Conservation (phyloP, 345 rosid genomes). For the Trapa incisa region DNA sequence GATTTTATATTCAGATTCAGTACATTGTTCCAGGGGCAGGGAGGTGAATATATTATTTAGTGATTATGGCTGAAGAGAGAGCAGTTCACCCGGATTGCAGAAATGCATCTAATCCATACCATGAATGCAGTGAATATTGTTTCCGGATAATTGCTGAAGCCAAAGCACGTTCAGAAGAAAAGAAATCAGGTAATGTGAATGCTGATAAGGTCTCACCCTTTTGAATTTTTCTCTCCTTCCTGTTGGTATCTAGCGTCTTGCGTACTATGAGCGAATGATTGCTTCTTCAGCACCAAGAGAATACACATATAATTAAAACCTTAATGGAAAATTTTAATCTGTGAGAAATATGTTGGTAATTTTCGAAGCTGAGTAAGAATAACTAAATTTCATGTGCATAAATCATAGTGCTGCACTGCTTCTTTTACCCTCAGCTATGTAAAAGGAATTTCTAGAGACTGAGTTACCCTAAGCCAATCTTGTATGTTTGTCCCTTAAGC, state of each 20-base stretch:
- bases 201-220: background rate
- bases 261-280: background rate
- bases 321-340: background rate
- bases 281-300: background rate
- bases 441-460: too few species aligned
- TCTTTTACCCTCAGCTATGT: too few species aligned
- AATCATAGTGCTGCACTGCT: too few species aligned
- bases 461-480: too few species aligned
- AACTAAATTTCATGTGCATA: background rate
- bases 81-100: conserved; percentile 32
- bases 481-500: background rate
- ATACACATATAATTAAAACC: background rate
- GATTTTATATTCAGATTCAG: background rate
- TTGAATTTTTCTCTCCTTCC: background rate
- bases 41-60: background rate
- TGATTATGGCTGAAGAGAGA: conserved; percentile 20
- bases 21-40: background rate
- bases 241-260: too few species aligned
- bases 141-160: conserved; percentile 62
- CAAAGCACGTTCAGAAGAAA: conserved; percentile 23
- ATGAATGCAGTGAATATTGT: conserved; percentile 58
- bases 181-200: conserved; percentile 25
- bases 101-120: conserved; percentile 44
- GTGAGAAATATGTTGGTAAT: background rate
- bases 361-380: background rate